Evolutionary conservation across 768 basidiomycete genomes (phyloP), one percentile per base, ranked within the genome.

Genomic region (Pisolithus microcarpus): DNA sequence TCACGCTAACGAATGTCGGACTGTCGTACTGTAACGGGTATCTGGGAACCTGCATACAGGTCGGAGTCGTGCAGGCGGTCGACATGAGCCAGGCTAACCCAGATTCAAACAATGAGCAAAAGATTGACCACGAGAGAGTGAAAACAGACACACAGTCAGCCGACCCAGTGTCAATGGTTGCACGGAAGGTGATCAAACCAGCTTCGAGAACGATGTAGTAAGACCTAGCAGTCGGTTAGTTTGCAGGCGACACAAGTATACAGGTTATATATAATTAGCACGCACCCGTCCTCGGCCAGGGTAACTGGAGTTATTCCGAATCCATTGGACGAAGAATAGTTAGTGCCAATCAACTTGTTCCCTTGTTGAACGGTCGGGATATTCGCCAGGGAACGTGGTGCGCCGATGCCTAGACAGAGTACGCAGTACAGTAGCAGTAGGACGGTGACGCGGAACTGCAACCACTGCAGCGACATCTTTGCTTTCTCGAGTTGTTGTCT

Each of bases 101-200:
- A 34, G 6, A 11, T 2, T n/a, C 6, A 10, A 13, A 57, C 46
- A 18, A 46, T 23, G 15, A 15, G 6, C 2, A 38, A 9, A 30
- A 30, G 21, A 30, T 8, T 10, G 36, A 39, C 4, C 16, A 53
- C 37, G 34, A 34, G 31, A 26, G 13, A 38, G 40, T 8, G 39
- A 16, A 50, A 38, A 34, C 10, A 1, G 28, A 61, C 62, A 42
- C 43, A 66, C 65, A 36, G 15, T 65, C 62, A 16, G 61, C 67
- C 7, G 87, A 89, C 16, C 74, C 88, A 1, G 87, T 90, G 62
- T 91, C 88, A 40, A 90, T 68, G 0, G 79, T 80, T 18, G 82
- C 79, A 15, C 86, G 81, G 57, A 88, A 84, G 58, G 68, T 78
- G 50, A 87, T 77, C 50, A 71, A 69, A 30, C 87, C 88, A 24